Evolutionary conservation across 441 rosid species (phyloP).

Genomic region (Populus hybrid): DNA sequence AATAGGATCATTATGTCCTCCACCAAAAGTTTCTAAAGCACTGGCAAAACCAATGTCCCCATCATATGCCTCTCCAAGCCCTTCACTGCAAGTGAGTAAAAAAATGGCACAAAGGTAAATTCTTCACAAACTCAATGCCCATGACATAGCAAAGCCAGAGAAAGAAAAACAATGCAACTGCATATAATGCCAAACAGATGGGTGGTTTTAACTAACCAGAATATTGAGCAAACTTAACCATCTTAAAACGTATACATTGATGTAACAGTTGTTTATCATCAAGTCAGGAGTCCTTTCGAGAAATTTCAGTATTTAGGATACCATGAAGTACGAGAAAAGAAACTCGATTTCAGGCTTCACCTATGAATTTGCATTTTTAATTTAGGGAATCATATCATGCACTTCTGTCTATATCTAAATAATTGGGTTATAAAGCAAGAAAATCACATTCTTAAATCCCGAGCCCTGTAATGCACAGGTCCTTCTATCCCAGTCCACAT

Average conservation of each 20-base stretch:
- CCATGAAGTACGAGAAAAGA: not conserved
- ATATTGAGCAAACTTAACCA: not conserved
- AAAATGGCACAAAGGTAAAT: slow-evolving; percentile 7
- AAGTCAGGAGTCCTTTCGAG: not conserved
- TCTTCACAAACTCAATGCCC: slow-evolving; percentile 9
- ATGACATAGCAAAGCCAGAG: not conserved
- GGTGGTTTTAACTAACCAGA: not conserved
- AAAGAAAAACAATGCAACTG: not conserved
- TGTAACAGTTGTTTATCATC: not conserved
- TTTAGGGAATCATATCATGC: not conserved
- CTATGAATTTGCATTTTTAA: not conserved
- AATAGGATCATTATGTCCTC: slow-evolving; percentile 98
- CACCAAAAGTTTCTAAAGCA: slow-evolving; percentile 98
- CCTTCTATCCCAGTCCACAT: not conserved
- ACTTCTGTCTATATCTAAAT: not conserved
- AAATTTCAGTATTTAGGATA: not conserved
- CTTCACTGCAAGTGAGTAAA: slow-evolving; percentile 68
- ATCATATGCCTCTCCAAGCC: slow-evolving; percentile 99
- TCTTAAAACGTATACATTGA: not conserved
- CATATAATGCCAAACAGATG: not conserved
- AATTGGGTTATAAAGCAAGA: not conserved
- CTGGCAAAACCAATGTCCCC: slow-evolving; percentile 98
- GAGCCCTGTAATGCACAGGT: not conserved
- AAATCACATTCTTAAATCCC: not conserved
- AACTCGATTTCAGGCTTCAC: not conserved